These are phyloP conservation scores for Candida yuanshanica DNA, from an alignment of 805 yeast species.

Conservation along the genomic window DNA sequence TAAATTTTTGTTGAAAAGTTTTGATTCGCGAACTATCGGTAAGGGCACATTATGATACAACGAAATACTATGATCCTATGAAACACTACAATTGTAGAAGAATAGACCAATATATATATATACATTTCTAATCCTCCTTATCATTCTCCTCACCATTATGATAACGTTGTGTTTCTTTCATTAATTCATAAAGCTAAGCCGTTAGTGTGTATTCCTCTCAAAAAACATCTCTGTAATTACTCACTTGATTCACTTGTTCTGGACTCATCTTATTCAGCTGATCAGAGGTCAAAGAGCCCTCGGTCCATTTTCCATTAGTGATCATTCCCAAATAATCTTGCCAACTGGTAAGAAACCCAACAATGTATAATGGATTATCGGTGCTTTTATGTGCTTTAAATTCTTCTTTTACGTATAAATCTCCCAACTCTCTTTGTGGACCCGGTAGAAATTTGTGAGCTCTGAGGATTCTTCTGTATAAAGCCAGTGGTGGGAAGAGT, in stretches of 20 bases:
- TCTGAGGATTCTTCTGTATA: slow-evolving; percentile 76
- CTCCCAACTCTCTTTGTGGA: slow-evolving; percentile 76
- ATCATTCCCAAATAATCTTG: slow-evolving; percentile 70
- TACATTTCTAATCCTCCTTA: not conserved
- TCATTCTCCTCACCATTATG: slow-evolving; percentile 11
- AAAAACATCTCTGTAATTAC: slow-evolving; percentile 11
- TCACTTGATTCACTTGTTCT: slow-evolving; percentile 73
- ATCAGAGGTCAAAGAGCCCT: slow-evolving; percentile 52
- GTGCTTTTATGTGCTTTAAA: slow-evolving; percentile 75
- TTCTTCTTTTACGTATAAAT: slow-evolving; percentile 83
- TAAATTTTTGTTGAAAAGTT: not conserved
- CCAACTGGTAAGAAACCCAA: slow-evolving; percentile 93
- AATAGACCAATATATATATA: too few species aligned
- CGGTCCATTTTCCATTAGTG: slow-evolving; percentile 58
- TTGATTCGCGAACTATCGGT: too few species aligned
- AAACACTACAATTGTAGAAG: not conserved
- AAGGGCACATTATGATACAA: too few species aligned
- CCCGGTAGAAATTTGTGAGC: slow-evolving; percentile 69
- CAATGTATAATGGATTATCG: slow-evolving; percentile 89
- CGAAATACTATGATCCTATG: too few species aligned
- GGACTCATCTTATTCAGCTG: slow-evolving; percentile 81
- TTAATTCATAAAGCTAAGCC: slow-evolving; percentile 51
- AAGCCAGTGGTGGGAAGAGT: slow-evolving; percentile 72
- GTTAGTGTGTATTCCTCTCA: not conserved
- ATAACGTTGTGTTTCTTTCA: slow-evolving; percentile 54